Conservation (phyloP, 1,284 basidiomycete genomes). For the Rhodotorula sp. region DNA sequence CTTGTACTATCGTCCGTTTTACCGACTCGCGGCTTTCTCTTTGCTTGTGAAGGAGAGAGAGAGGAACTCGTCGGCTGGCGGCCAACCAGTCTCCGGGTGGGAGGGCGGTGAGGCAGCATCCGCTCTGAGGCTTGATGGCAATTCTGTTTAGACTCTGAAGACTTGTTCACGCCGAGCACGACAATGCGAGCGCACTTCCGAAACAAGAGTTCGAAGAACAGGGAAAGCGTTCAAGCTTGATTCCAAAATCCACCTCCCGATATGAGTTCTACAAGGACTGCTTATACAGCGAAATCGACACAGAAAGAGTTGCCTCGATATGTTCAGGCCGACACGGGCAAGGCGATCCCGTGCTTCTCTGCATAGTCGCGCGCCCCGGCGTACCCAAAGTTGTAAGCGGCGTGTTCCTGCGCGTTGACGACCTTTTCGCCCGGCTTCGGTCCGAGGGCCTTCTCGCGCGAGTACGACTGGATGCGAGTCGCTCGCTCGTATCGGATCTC, state of each 20-base stretch:
- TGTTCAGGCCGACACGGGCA: background rate
- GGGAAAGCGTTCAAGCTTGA: background rate
- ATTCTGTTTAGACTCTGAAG: no score
- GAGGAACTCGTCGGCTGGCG: no score
- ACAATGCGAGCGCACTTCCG: no score
- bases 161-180: no score
- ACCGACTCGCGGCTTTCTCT: background rate
- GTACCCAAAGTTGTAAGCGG: conserved; percentile 43
- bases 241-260: background rate
- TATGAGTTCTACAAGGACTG: background rate
- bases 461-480: conserved; percentile 43
- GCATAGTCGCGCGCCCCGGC: conserved; percentile 44
- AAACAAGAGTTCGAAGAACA: no score
- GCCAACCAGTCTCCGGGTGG: no score
- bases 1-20: background rate
- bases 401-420: conserved; percentile 41
- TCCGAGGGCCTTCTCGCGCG: conserved; percentile 40
- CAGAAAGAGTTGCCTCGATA: background rate
- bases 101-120: no score
- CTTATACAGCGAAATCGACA: background rate
- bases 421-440: conserved; percentile 17
- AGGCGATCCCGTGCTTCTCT: conserved; percentile 28
- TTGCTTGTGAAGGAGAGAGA: no score
- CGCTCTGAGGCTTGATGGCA: background rate
- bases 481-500: conserved; percentile 43